phyloP scores from a whole-genome alignment of 1,284 basidiomycete genomes.

The Acaromyces ingoldii region DNA sequence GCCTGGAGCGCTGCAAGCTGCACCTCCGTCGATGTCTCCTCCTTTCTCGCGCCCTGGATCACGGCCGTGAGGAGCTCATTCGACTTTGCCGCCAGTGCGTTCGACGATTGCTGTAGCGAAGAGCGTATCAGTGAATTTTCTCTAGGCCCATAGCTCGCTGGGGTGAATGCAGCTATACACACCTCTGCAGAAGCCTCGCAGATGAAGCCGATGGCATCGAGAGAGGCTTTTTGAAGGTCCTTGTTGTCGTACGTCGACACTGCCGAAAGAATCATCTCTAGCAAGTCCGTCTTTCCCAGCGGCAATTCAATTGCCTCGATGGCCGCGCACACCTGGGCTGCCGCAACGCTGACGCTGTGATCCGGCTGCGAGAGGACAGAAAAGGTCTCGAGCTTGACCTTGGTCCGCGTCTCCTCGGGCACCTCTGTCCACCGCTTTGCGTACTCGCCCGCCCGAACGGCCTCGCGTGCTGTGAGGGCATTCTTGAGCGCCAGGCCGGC shows the following conservation, averaged over 20 bases:
- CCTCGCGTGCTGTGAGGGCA: slow-evolving; percentile 78
- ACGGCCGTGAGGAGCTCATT: slow-evolving; percentile 98
- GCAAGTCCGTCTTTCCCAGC: slow-evolving; percentile 75
- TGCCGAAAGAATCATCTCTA: slow-evolving; percentile 86
- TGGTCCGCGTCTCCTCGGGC: slow-evolving; percentile 64
- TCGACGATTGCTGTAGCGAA: slow-evolving; percentile 39
- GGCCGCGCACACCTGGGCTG: slow-evolving; percentile 88
- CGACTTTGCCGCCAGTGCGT: slow-evolving; percentile 78
- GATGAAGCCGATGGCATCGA: slow-evolving; percentile 93
- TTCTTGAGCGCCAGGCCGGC: slow-evolving; percentile 97
- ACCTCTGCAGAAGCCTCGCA: slow-evolving; percentile 86
- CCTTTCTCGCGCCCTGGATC: slow-evolving; percentile 94
- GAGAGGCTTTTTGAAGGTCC: slow-evolving; percentile 76
- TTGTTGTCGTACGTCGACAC: slow-evolving; percentile 73
- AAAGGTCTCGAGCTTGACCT: slow-evolving; percentile 85
- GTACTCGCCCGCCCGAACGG: slow-evolving; percentile 56
- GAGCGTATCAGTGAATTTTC: no score
- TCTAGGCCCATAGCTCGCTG: no score
- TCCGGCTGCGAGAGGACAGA: slow-evolving; percentile 71
- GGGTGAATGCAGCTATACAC: neutral
- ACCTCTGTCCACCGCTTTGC: slow-evolving; percentile 67
- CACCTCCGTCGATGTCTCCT: slow-evolving; percentile 79
- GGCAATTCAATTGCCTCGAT: slow-evolving; percentile 91
- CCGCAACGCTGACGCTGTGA: slow-evolving; percentile 73
- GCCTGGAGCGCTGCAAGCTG: slow-evolving; percentile 93